Base-by-base conservation (phyloP, 768 basidiomycete genomes). In the Termitomyces sp. region DNA sequence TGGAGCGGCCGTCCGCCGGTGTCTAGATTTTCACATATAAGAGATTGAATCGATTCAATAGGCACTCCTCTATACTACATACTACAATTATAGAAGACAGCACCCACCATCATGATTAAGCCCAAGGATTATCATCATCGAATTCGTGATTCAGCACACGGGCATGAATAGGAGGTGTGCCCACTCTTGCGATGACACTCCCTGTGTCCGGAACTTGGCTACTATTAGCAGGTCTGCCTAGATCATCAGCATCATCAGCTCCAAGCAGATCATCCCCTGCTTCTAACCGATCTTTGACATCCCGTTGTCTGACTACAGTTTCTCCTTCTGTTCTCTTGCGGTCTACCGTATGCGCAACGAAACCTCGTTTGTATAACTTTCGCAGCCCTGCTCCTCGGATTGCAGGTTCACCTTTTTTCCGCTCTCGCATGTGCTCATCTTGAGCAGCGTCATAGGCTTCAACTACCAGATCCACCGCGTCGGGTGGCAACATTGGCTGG, bases 401-500 rank as follows among this genome's bases (percentile, higher is more conserved):
- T 24, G 76, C 71, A n/a, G 87, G 85, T 61, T 88, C 86, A 24
- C 86, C 88, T 57, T 81, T 82, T 54, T 80, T 69, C 40, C 86
- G 73, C 60, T 87, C 85, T 45, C 78, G 74, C 28, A 72, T 69
- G 63, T 76, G 73, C 30, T 81, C 81, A 56, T 79, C 77, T 59
- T 82, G 77, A 32, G 78, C 81, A 3, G 85, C 84, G 8, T 74
- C 67, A 8, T 68, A 60, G 65, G 87, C 88, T 65, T 90, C 89
- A 0, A 95, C 84, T 5, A 98, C 81, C 18, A 99, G 76, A 66
- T 99, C 96, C 1, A 98, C 87, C 1, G 95, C 94, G 61, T 98
- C 90, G 2, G 83, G 79, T 14, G 81, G 80, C 13, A 84, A 70
- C 11, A 67, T 67, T 18, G 72, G 68, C 5, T 72, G 67, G 33